Conservation (phyloP, 768 basidiomycete species). For the Russula sp. region DNA sequence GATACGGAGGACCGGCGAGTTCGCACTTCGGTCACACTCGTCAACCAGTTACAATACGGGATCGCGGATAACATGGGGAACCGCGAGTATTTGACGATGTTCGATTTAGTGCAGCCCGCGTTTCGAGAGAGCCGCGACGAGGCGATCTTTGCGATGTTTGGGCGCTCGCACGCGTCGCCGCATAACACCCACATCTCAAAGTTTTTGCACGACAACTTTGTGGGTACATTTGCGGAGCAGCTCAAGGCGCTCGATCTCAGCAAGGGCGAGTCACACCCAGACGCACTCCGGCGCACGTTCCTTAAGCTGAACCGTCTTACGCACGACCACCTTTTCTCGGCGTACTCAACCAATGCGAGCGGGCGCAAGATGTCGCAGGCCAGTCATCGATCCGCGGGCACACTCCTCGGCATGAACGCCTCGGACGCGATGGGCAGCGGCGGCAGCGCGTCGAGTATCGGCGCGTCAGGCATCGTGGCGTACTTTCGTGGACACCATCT, state of each 20-base stretch:
- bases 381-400: conserved; percentile 29
- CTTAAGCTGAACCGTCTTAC: conserved; percentile 77
- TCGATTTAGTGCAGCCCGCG: conserved; percentile 86
- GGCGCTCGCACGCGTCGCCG: conserved; percentile 54
- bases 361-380: conserved; percentile 69
- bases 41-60: conserved; percentile 91
- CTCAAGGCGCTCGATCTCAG: conserved; percentile 41
- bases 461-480: conserved; percentile 80
- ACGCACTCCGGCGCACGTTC: conserved; percentile 85
- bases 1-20: conserved; percentile 87
- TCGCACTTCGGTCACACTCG: conserved; percentile 82
- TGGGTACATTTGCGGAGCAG: conserved; percentile 53
- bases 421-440: conserved; percentile 28
- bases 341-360: conserved; percentile 28
- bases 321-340: conserved; percentile 57
- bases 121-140: conserved; percentile 74
- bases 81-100: conserved; percentile 75
- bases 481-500: conserved; percentile 77
- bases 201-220: conserved; percentile 78
- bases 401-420: conserved; percentile 34
- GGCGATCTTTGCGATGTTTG: conserved; percentile 96
- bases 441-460: conserved; percentile 50
- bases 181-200: conserved; percentile 70
- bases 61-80: conserved; percentile 89
- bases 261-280: conserved; percentile 49